phyloP scores from a whole-genome alignment of 768 basidiomycete species.

The Mycena venus region DNA sequence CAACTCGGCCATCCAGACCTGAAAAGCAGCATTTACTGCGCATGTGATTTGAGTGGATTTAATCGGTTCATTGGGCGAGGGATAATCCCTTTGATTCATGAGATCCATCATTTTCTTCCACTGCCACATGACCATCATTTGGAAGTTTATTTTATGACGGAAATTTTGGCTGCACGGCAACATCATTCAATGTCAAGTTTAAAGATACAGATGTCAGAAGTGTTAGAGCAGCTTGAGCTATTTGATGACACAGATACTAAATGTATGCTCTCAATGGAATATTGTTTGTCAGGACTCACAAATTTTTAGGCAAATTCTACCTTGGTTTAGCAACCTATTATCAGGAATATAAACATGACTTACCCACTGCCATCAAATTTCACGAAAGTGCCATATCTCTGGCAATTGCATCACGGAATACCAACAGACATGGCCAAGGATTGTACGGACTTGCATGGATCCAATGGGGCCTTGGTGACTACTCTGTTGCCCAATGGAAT shows the following conservation, averaged over 20 bases:
- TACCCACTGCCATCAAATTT: not conserved
- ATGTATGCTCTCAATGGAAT: not conserved
- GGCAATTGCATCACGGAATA: not conserved
- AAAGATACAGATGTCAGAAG: not conserved
- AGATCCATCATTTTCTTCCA: not conserved
- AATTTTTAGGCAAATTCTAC: not conserved
- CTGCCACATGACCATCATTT: not conserved
- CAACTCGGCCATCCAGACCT: not conserved
- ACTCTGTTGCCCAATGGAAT: not conserved
- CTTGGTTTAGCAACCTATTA: not conserved
- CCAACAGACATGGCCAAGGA: not conserved
- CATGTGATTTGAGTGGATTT: not conserved
- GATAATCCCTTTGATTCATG: not conserved
- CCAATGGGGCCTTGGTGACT: not conserved
- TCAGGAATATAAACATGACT: not conserved
- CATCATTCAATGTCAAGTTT: not conserved
- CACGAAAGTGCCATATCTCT: not conserved
- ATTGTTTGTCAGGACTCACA: not conserved
- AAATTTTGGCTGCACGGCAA: not conserved
- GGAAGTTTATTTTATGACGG: not conserved
- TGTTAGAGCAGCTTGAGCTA: not conserved
- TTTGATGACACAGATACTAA: not conserved
- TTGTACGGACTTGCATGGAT: not conserved
- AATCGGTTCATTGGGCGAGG: not conserved
- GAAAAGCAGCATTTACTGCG: not conserved